A percentile compares a stretch with the other conserved stretches of the same genome.
These are phyloP conservation scores for Botrytis galanthina DNA, from an alignment of 2,329 filamentous ascomycete species.

Conservation along the genomic window DNA sequence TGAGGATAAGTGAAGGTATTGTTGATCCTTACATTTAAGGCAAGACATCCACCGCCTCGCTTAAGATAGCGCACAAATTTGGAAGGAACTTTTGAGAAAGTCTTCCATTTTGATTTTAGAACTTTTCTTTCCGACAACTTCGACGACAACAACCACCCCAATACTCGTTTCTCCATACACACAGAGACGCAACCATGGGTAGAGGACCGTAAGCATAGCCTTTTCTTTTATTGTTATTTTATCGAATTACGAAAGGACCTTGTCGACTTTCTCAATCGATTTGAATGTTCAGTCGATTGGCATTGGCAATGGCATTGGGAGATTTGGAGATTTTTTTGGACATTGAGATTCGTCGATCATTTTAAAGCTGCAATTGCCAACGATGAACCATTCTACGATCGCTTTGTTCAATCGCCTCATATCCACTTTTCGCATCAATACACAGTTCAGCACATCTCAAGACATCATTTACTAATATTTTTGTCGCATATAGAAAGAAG, in stretches of 20 bases:
- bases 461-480: slow-evolving; percentile 14
- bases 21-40: not conserved
- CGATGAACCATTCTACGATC: not conserved
- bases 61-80: slow-evolving; percentile 18
- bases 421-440: not conserved
- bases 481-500: slow-evolving; percentile 72
- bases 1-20: not conserved
- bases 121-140: slow-evolving; percentile 17
- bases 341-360: not conserved
- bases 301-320: not conserved
- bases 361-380: not conserved
- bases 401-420: not conserved
- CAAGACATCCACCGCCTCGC: not conserved
- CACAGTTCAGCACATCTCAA: not conserved
- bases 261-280: not conserved
- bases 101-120: not conserved
- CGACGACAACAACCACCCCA: slow-evolving; percentile 20
- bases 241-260: not conserved
- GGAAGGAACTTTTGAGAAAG: not conserved
- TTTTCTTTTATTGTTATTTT: not conserved
- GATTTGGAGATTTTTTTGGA: not conserved
- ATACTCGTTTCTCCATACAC: slow-evolving; percentile 21
- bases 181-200: slow-evolving; percentile 44
- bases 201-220: slow-evolving; percentile 44
- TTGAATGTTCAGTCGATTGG: not conserved